Percentiles rank a stretch among this genome's conserved stretches.
These are phyloP conservation scores for Fusarium floridanum DNA, from an alignment of 2,329 filamentous ascomycete species.

Conservation along the genomic window DNA sequence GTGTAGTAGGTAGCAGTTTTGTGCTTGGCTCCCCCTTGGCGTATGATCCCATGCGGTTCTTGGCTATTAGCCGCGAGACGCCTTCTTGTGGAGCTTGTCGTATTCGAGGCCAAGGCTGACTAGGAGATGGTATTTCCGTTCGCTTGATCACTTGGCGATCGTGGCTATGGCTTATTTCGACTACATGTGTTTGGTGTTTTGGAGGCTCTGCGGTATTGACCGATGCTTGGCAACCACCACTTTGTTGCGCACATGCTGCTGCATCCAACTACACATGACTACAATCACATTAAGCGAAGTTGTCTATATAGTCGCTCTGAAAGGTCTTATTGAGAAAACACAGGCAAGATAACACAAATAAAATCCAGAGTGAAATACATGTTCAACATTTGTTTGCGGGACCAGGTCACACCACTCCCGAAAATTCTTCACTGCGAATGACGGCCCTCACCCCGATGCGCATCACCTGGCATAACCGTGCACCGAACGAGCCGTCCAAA, in stretches of 20 bases:
- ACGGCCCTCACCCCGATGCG: accelerated
- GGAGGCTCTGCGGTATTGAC: neutral
- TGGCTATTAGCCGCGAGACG: slow-evolving; percentile 1
- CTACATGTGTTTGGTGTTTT: neutral
- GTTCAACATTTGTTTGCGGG: neutral
- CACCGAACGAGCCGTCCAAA: neutral
- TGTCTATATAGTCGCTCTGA: too few relatives aligned
- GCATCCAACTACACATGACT: neutral
- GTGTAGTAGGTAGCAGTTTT: neutral
- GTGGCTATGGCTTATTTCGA: neutral
- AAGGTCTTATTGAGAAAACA: too few relatives aligned
- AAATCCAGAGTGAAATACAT: neutral
- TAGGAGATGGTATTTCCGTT: neutral
- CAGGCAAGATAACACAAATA: neutral
- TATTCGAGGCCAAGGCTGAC: neutral
- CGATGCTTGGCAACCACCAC: neutral
- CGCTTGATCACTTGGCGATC: slow-evolving; percentile 2
- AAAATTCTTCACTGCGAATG: neutral
- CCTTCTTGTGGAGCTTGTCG: neutral
- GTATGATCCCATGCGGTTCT: neutral
- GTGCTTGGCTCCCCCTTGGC: neutral
- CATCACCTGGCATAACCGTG: neutral
- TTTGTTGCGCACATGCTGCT: neutral
- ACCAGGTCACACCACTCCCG: neutral
- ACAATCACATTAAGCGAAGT: neutral